phyloP scores from a whole-genome alignment of 176 grass and related monocot species.

The Oryza australiensis region DNA sequence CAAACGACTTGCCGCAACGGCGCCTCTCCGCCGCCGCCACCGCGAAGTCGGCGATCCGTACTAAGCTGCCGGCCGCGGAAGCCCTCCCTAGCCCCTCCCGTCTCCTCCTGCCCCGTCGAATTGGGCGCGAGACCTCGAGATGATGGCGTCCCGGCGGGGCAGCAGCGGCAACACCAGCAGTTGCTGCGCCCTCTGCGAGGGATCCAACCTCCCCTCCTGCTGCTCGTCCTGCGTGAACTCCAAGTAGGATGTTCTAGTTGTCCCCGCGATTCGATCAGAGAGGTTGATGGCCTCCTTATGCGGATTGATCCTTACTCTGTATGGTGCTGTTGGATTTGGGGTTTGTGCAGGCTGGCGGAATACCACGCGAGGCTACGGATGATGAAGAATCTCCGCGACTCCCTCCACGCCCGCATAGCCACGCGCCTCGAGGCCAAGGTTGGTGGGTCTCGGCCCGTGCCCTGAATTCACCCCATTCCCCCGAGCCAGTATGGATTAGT shows the following conservation, averaged over 20 bases:
- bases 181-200: constrained; percentile 78
- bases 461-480: background rate
- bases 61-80: background rate
- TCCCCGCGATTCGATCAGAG: background rate
- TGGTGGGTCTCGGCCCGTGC: constrained; percentile 18
- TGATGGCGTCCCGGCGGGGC: constrained; percentile 49
- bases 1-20: constrained; percentile 33
- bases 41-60: constrained; percentile 23
- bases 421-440: constrained; percentile 67
- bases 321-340: constrained; percentile 3
- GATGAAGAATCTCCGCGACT: constrained; percentile 63
- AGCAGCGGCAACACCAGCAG: constrained; percentile 36
- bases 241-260: constrained; percentile 29
- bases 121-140: background rate
- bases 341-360: constrained; percentile 54
- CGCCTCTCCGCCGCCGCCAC: background rate
- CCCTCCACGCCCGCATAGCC: constrained; percentile 55
- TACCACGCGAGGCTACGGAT: constrained; percentile 55
- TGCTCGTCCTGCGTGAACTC: constrained; percentile 79
- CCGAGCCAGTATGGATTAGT: background rate
- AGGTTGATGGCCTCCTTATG: background rate
- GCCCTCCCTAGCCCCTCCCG: background rate
- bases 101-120: background rate
- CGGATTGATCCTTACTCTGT: background rate
- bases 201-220: constrained; percentile 77